Evolutionary conservation across 176 grass and related monocot species (phyloP), one percentile per base, ranked within the genome.

Genomic region (Rhynchospora tenuis): DNA sequence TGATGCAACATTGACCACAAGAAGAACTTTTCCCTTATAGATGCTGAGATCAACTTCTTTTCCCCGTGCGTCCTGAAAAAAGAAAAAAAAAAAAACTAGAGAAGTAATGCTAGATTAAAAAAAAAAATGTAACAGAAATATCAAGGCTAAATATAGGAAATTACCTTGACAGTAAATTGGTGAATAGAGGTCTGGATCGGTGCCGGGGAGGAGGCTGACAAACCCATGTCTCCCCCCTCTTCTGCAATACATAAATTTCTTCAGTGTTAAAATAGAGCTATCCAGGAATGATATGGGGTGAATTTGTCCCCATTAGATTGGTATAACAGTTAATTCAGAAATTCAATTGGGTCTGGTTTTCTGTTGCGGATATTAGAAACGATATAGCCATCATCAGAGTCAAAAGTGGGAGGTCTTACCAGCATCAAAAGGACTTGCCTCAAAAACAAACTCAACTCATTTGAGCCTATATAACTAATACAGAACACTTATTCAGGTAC

Each of bases 1-100:
- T 85, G 93, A 99, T 79, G 93, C 93, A 69, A 99, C 91, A 60
- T 99, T 99, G 20, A 98, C 96, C 22, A 99, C 86, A 31, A 99
- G 88, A 73, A 99, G 96, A 64, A 89, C 93, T 87, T 95, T 95
- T 59, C 91, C 93, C 91, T 95, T 95, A 85, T 89, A 99, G 28
- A 27, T 85, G 79, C 86, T 92, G 61, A 99, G 85, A 89, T 85
- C 79, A 69, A 92, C 91, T 59, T 92, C 89, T 70, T 89, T 91
- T 31, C 93, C 91, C 86, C 57, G 93, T 86, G 88, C 46, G 89
- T 99, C 96, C 96, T 95, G 84, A 84, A 69, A 84, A 56, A 13
- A 58, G 46, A 43, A 86, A 54, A 48, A 27, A 5, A 70, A 44
- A 52, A 55, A 9, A 77, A 65, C 31, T 19, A 14, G 11, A 50